These are phyloP conservation scores for Stephania cephalantha DNA, from an alignment of 164 flowering plant species.

Conservation along the genomic window DNA sequence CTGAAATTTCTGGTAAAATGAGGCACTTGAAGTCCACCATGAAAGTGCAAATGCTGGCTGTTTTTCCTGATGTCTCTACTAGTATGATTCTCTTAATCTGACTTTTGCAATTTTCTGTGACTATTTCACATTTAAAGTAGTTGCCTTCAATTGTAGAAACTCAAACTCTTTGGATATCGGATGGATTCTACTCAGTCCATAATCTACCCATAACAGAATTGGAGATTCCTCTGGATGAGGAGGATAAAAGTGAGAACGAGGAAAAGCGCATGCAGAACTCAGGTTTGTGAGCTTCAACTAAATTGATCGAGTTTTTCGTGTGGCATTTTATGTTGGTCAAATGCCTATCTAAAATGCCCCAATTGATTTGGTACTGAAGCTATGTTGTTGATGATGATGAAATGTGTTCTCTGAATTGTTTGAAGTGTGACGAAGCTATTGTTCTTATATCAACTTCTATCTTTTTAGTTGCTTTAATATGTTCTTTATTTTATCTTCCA, in stretches of 20 bases:
- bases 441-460: background rate
- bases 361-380: no score
- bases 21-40: conserved; percentile 42
- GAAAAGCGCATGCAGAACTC: conserved; percentile 45
- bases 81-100: conserved; percentile 30
- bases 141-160: conserved; percentile 38
- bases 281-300: conserved; percentile 33
- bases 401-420: background rate
- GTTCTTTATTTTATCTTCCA: conserved; percentile 15
- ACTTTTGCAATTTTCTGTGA: background rate
- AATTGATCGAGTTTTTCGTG: background rate
- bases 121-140: conserved; percentile 8
- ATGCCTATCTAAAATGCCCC: no score
- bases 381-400: no score
- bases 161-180: conserved; percentile 70
- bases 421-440: background rate
- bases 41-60: conserved; percentile 62
- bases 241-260: conserved; percentile 26
- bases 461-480: background rate
- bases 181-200: conserved; percentile 63
- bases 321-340: background rate
- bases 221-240: conserved; percentile 31
- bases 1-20: conserved; percentile 33
- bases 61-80: conserved; percentile 47
- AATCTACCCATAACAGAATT: conserved; percentile 34